A percentile compares a stretch with the other conserved stretches of the same genome.
Conservation (phyloP, 768 basidiomycete species). For the Hericium alpestre region DNA sequence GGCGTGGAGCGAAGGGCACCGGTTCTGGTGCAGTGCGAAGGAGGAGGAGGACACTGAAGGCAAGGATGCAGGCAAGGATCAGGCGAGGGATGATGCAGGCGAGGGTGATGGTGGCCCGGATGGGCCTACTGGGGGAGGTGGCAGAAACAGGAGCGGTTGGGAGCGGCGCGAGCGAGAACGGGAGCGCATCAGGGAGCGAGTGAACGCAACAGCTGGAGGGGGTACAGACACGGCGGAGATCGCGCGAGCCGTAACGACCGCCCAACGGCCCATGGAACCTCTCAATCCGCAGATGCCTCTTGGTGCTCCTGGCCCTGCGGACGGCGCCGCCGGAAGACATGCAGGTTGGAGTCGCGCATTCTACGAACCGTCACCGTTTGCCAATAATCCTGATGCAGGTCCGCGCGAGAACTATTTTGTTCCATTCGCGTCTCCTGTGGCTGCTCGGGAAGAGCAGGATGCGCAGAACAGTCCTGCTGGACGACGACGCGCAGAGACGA, state of each 20-base stretch:
- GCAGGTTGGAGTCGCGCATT: slow-evolving; percentile 13
- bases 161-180: not conserved
- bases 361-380: slow-evolving; percentile 13
- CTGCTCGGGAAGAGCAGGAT: not conserved
- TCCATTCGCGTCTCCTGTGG: not conserved
- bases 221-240: slow-evolving; percentile 6
- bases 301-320: not conserved
- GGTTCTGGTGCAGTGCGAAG: slow-evolving; percentile 83
- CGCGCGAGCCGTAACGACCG: slow-evolving; percentile 6
- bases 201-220: slow-evolving; percentile 12
- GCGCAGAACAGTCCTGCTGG: not conserved
- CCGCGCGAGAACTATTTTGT: too few relatives aligned
- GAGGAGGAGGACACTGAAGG: slow-evolving; percentile 29
- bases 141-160: not conserved
- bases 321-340: not conserved
- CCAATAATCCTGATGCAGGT: not conserved
- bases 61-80: too few relatives aligned
- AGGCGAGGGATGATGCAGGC: not conserved
- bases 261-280: slow-evolving; percentile 1
- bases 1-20: slow-evolving; percentile 92
- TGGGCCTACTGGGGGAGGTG: not conserved
- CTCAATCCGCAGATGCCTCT: too few relatives aligned
- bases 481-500: slow-evolving; percentile 14
- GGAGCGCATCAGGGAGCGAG: slow-evolving; percentile 2
- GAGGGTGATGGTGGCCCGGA: not conserved